Evolutionary conservation across 2,329 filamentous ascomycete species (phyloP).

Genomic region (Ophiostoma montium): DNA sequence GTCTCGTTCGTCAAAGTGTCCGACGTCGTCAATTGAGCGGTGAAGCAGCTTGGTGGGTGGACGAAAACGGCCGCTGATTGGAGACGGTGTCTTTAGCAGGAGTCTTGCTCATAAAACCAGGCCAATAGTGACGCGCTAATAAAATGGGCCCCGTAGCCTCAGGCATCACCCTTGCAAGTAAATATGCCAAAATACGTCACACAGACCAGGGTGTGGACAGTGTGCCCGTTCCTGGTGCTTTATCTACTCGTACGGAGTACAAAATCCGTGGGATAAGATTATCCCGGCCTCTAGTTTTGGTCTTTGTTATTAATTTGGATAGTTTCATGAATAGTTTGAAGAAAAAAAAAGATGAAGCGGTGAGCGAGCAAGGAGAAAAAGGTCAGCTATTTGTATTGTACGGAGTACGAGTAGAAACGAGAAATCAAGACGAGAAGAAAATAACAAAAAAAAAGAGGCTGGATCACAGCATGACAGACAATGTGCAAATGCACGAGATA

Average conservation of each 20-base stretch:
- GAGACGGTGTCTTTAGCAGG: constrained; percentile 4
- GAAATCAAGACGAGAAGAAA: too few species aligned
- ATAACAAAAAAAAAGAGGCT: too few species aligned
- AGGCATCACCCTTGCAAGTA: not conserved
- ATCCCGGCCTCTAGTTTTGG: too few species aligned
- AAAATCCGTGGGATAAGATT: too few species aligned
- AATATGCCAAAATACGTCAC: constrained; percentile 1
- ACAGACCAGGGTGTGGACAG: not conserved
- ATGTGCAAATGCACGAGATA: too few species aligned
- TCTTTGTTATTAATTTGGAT: too few species aligned
- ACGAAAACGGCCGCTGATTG: constrained; percentile 6
- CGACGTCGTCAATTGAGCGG: constrained; percentile 8
- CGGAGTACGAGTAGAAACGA: too few species aligned
- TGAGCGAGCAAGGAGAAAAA: not conserved
- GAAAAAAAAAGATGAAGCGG: not conserved
- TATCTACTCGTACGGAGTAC: too few species aligned
- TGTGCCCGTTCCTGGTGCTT: not conserved
- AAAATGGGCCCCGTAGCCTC: not conserved
- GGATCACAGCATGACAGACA: not conserved
- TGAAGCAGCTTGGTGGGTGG: constrained; percentile 8
- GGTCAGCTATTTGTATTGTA: too few species aligned
- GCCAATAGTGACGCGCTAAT: not conserved
- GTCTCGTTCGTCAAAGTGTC: too few species aligned
- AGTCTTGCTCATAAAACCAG: not conserved
- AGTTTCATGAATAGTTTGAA: too few species aligned